Evolutionary conservation across 495 filamentous ascomycete species (phyloP).

Genomic region (Talaromyces adpressus): DNA sequence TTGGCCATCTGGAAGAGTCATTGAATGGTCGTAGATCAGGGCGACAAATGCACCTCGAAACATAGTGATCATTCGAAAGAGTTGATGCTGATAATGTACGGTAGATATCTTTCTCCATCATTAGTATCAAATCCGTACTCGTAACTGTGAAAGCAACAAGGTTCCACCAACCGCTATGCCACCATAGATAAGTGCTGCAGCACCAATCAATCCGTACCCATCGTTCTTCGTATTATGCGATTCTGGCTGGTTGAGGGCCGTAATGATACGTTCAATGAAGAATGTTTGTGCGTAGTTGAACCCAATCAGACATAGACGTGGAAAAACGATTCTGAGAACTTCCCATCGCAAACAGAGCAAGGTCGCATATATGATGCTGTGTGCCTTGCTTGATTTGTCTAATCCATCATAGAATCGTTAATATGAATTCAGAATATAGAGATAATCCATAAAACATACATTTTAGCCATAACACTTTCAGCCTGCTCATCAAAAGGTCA

Average conservation of each 20-base stretch:
- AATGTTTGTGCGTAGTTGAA: slow-evolving; percentile 56
- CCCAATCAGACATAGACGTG: slow-evolving; percentile 40
- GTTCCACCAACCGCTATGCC: slow-evolving; percentile 42
- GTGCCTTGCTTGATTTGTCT: neutral
- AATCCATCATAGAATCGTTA: neutral
- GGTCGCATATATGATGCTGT: slow-evolving; percentile 1
- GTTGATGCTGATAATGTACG: slow-evolving; percentile 44
- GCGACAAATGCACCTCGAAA: slow-evolving; percentile 42
- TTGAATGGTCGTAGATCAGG: slow-evolving; percentile 37
- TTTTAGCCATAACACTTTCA: neutral
- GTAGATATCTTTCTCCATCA: slow-evolving; percentile 22
- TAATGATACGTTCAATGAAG: slow-evolving; percentile 41
- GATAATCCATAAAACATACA: slow-evolving; percentile 11
- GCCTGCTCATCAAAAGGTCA: neutral
- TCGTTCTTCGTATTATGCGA: slow-evolving; percentile 21
- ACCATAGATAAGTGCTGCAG: slow-evolving; percentile 45
- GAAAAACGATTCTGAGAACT: slow-evolving; percentile 33
- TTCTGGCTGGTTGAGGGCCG: slow-evolving; percentile 22
- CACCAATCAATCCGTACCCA: slow-evolving; percentile 52
- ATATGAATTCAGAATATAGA: slow-evolving; percentile 9
- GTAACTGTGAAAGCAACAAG: neutral
- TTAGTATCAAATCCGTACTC: neutral
- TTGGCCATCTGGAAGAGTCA: slow-evolving; percentile 16
- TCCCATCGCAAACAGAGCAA: slow-evolving; percentile 22
- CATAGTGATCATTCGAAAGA: slow-evolving; percentile 43